These are phyloP conservation scores for Calocybe gangraenosa DNA, from an alignment of 768 basidiomycete genomes.

Conservation along the genomic window DNA sequence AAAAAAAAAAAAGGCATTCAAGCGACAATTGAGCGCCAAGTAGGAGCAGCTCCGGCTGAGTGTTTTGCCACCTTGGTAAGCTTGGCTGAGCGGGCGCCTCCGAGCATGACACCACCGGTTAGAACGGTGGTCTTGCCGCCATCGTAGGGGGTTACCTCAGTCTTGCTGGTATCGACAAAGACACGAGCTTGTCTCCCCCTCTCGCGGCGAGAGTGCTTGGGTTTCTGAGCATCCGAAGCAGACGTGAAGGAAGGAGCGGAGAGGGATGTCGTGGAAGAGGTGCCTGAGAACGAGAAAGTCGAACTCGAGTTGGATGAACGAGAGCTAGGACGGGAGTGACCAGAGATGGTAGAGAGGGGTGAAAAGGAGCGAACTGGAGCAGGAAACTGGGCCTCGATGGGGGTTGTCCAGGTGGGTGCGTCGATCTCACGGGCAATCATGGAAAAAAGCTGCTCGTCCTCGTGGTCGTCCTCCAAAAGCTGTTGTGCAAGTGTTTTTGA, in stretches of 20 bases:
- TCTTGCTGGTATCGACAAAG: slow-evolving; percentile 71
- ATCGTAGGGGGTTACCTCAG: slow-evolving; percentile 79
- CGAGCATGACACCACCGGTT: slow-evolving; percentile 87
- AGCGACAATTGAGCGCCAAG: slow-evolving; percentile 58
- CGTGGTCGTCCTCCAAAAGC: slow-evolving; percentile 65
- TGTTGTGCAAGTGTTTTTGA: slow-evolving; percentile 70
- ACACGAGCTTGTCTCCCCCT: slow-evolving; percentile 65
- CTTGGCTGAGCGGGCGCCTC: slow-evolving; percentile 34
- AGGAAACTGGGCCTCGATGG: slow-evolving; percentile 59
- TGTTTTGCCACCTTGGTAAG: slow-evolving; percentile 20
- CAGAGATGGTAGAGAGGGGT: slow-evolving; percentile 54
- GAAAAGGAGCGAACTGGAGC: slow-evolving; percentile 48
- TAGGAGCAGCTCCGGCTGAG: slow-evolving; percentile 30
- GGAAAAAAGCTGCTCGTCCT: slow-evolving; percentile 69
- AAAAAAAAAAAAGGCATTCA: no score
- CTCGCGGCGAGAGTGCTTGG: slow-evolving; percentile 64
- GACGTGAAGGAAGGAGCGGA: slow-evolving; percentile 29
- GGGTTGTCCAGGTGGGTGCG: slow-evolving; percentile 66
- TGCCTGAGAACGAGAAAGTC: slow-evolving; percentile 51
- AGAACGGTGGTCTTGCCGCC: slow-evolving; percentile 87
- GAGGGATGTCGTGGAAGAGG: slow-evolving; percentile 44
- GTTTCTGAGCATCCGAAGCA: slow-evolving; percentile 21
- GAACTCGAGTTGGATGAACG: slow-evolving; percentile 71
- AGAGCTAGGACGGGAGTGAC: slow-evolving; percentile 66
- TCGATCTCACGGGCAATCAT: slow-evolving; percentile 71